A percentile compares a stretch with the other conserved stretches of the same genome.
phyloP scores from a whole-genome alignment of 2,329 filamentous ascomycete genomes.

The Pyrenophora teres region DNA sequence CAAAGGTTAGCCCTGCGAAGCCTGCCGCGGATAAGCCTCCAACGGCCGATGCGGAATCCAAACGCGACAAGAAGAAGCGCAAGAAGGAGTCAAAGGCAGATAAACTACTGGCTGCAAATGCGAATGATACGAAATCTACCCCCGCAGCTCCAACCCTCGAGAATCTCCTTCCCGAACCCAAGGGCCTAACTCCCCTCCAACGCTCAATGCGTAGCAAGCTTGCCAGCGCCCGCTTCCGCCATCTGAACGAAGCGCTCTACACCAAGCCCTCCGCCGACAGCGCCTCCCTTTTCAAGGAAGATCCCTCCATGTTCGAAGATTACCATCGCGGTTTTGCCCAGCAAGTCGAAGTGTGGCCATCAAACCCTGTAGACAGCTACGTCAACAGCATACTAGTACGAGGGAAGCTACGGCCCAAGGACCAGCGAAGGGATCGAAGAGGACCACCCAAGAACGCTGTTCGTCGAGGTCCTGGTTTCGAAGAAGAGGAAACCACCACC shows the following conservation, averaged over 20 bases:
- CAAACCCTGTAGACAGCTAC: constrained; percentile 92
- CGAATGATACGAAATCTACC: constrained; percentile 13
- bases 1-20: constrained; percentile 13
- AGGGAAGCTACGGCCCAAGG: constrained; percentile 57
- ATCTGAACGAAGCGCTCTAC: constrained; percentile 96
- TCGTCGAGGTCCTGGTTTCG: constrained; percentile 14
- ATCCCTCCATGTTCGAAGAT: constrained; percentile 91
- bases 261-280: constrained; percentile 85
- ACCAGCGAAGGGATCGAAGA: constrained; percentile 49
- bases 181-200: constrained; percentile 88
- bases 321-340: constrained; percentile 97
- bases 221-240: constrained; percentile 91
- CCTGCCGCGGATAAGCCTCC: constrained; percentile 16
- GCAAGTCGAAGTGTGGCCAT: constrained; percentile 94
- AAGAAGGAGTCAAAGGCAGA: constrained; percentile 15
- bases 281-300: constrained; percentile 78
- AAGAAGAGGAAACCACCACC: constrained; percentile 11
- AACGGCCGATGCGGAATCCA: constrained; percentile 26
- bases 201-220: constrained; percentile 94
- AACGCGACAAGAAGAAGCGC: constrained; percentile 28
- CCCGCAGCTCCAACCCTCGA: constrained; percentile 10
- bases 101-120: constrained; percentile 8
- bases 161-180: constrained; percentile 44
- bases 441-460: constrained; percentile 40
- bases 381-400: constrained; percentile 71